phyloP scores from a whole-genome alignment of 495 filamentous ascomycete genomes.

The Podospora pseudopauciseta region DNA sequence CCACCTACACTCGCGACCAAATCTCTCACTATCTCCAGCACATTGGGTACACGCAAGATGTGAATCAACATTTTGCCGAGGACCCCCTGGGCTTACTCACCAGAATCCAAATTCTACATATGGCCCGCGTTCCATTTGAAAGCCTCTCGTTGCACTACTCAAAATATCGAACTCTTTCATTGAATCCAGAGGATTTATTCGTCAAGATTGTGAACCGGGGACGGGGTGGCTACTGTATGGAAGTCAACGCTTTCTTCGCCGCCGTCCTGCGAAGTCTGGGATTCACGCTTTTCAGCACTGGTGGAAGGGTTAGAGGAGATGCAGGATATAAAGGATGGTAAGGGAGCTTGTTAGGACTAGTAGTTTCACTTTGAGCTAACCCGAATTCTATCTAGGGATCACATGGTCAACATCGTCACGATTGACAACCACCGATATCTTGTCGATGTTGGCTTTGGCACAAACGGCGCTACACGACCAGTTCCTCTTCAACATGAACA shows the following conservation, averaged over 20 bases:
- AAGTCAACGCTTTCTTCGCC: conserved; percentile 65
- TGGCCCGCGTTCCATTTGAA: conserved; percentile 67
- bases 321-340: conserved; percentile 38
- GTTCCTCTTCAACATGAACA: conserved; percentile 26
- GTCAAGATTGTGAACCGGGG: conserved; percentile 55
- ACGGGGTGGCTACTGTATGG: conserved; percentile 73
- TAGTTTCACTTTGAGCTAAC: not conserved
- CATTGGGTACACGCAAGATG: conserved; percentile 37
- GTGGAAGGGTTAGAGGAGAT: conserved; percentile 36
- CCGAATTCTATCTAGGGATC: conserved; percentile 44
- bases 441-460: conserved; percentile 72
- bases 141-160: conserved; percentile 57
- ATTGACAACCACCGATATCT: conserved; percentile 51
- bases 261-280: conserved; percentile 61
- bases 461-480: conserved; percentile 33
- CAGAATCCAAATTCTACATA: conserved; percentile 46
- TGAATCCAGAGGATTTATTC: conserved; percentile 58
- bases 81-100: conserved; percentile 34
- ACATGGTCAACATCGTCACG: conserved; percentile 67
- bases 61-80: not conserved
- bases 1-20: conserved; percentile 26
- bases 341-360: not conserved
- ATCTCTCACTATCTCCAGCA: conserved; percentile 36
- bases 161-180: conserved; percentile 44
- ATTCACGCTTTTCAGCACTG: conserved; percentile 50